Conservation (phyloP, 2,329 filamentous ascomycete genomes). For the Zarea fungicola region DNA sequence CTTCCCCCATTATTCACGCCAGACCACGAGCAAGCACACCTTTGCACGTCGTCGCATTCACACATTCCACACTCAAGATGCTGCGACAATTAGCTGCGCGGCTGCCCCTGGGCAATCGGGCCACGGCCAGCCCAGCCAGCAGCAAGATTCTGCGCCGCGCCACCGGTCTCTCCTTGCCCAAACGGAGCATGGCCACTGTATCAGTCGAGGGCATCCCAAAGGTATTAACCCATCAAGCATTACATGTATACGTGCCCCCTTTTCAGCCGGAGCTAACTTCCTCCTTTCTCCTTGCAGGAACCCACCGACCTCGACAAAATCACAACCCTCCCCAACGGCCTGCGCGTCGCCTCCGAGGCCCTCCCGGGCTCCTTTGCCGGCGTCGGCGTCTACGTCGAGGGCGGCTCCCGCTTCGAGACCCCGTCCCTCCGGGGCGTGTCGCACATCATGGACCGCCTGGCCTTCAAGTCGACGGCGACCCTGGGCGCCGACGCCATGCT, state of each 20-base stretch:
- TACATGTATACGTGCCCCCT: conserved; percentile 8
- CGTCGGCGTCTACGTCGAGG: conserved; percentile 92
- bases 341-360: conserved; percentile 91
- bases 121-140: conserved; percentile 12
- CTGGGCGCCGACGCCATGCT: conserved; percentile 79
- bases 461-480: conserved; percentile 80
- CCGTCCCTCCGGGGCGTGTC: conserved; percentile 79
- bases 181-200: conserved; percentile 28
- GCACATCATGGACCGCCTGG: conserved; percentile 91
- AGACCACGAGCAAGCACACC: background rate
- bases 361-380: conserved; percentile 92
- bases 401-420: conserved; percentile 90
- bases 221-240: too few relatives aligned
- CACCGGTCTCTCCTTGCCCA: conserved; percentile 19
- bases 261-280: background rate
- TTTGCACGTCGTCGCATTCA: background rate
- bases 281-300: conserved; percentile 41
- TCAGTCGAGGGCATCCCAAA: conserved; percentile 32
- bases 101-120: conserved; percentile 24
- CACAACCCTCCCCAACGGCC: conserved; percentile 83
- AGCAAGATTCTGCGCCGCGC: conserved; percentile 21
- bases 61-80: conserved; percentile 21
- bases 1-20: background rate
- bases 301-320: conserved; percentile 82
- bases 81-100: conserved; percentile 31